Conservation (phyloP, 2,329 filamentous ascomycete species). For the Pseudovirgaria hyperparasitica region DNA sequence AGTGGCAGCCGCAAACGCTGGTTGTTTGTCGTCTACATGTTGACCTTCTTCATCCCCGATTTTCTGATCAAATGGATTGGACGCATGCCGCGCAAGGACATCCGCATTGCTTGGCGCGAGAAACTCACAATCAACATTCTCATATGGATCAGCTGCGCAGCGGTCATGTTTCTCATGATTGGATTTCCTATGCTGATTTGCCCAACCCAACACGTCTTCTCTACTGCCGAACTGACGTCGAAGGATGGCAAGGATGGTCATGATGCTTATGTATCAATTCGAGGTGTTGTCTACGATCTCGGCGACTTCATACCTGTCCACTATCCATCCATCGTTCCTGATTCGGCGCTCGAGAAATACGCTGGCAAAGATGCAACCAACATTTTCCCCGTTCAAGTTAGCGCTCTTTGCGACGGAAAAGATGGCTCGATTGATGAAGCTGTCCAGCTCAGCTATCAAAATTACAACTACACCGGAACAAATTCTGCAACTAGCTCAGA, state of each 20-base stretch:
- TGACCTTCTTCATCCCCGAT: slow-evolving; percentile 85
- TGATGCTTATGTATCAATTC: slow-evolving; percentile 63
- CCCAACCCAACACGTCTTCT: slow-evolving; percentile 81
- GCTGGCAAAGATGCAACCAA: slow-evolving; percentile 76
- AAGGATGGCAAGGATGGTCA: slow-evolving; percentile 59
- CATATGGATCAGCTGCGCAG: slow-evolving; percentile 76
- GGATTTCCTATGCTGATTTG: slow-evolving; percentile 80
- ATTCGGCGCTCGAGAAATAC: slow-evolving; percentile 60
- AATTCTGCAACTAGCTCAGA: slow-evolving; percentile 50
- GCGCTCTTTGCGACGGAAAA: slow-evolving; percentile 72
- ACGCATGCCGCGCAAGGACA: slow-evolving; percentile 81
- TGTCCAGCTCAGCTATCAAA: slow-evolving; percentile 76
- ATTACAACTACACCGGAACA: slow-evolving; percentile 59
- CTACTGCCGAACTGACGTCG: slow-evolving; percentile 57
- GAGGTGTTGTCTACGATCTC: slow-evolving; percentile 81
- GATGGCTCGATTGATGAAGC: slow-evolving; percentile 53
- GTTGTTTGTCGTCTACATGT: slow-evolving; percentile 67
- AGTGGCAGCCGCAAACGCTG: slow-evolving; percentile 78
- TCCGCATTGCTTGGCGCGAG: slow-evolving; percentile 88
- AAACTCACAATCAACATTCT: slow-evolving; percentile 96
- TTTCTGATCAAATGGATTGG: slow-evolving; percentile 65
- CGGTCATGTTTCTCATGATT: slow-evolving; percentile 80
- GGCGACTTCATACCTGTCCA: slow-evolving; percentile 60
- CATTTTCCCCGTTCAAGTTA: slow-evolving; percentile 90
- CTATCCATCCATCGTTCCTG: slow-evolving; percentile 56